Base-by-base conservation (phyloP, 164 flowering plant species). In the Buxus sempervirens region DNA sequence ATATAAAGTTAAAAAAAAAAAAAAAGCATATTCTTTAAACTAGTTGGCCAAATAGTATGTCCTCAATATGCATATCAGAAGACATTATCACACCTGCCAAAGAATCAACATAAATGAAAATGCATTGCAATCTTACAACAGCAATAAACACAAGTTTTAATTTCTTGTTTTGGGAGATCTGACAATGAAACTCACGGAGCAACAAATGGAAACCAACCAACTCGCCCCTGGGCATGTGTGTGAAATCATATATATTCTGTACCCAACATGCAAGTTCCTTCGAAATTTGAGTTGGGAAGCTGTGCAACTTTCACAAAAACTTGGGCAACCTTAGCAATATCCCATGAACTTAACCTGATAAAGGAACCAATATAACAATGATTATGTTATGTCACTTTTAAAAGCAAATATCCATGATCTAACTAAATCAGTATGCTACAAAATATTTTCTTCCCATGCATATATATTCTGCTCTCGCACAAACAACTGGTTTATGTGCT, bases 231-330 rank as follows among this genome's bases (percentile, higher is more conserved):
- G n/a, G n/a, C n/a, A 61, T 32, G n/a, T 45, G 25, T 38, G 41
- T 27, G 36, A 55, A 26, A 67, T 62, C 24, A 26, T 23, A 58
- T n/a, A n/a, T n/a, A n/a, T n/a, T n/a, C 15, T 26, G n/a, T 23
- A 10, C 24, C 54, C 22, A 45, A 67, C 7, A 48, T 58, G 62
- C 42, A 25, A 22, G 49, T 54, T 26, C 26, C 12, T 42, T 20
- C 10, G 48, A 41, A 23, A 38, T 20, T 54, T 57, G 27, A 36
- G 18, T 32, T 32, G 66, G 19, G 49, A 71, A 49, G 65, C 59
- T 65, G 69, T 24, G 48, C 74, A 69, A 41, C 69, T 54, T 65
- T 60, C 54, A 51, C 60, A 58, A 65, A 71, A 65, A 65, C 64
- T 25, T 53, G 54, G 60, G 51, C 58, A 71, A 71, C 74, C 26